Evolutionary conservation across 108 stramenopile species (phyloP), one percentile per base, ranked within the genome.

Genomic region (Nitzschia sp.): DNA sequence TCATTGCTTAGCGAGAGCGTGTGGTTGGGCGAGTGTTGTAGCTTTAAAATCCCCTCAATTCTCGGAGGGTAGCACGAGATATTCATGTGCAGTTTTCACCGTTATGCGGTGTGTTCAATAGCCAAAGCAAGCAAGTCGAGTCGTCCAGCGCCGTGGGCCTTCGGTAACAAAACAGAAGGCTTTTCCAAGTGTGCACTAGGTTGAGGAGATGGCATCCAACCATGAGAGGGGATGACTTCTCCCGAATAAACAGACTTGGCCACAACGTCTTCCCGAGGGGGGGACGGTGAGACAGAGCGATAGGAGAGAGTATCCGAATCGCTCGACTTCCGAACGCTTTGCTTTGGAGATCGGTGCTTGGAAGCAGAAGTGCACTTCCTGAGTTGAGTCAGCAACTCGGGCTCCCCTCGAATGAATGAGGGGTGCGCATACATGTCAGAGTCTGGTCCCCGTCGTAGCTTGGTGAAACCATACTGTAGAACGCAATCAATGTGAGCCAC

Each of bases 391-490:
- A 92, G 73, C 14, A 57, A 63, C n/a, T 87, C 83, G 11, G 81
- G 76, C 7, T 79, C 58, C 1, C 85, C 84, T 22, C 87, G 70
- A 14, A 69, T 46, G 65, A 93, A 93, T 22, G 73, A 65, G 21
- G 89, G 84, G 61, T 93, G 87, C 10, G 80, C 82, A 67, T 93
- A 93, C 78, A 83, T 85, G 58, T 86, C 83, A 8, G 75, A 72
- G 44, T 87, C 87, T 7, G 86, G 82, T 24, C 92, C 92, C 64
- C 86, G 78, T 25, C 87, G 85, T 41, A 87, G 73, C 65, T 93
- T 93, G 41, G 83, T 62, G 61, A 93, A 93, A 54, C 92, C 92
- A 76, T 93, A 93, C 90, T 88, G 71, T 44, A 67, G 60, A 55
- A 58, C 46, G 20, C 17, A 42, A 63, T 44, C 15, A 52, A 51